Conservation (phyloP, 2,329 filamentous ascomycete species). For the Clonostachys sp. region DNA sequence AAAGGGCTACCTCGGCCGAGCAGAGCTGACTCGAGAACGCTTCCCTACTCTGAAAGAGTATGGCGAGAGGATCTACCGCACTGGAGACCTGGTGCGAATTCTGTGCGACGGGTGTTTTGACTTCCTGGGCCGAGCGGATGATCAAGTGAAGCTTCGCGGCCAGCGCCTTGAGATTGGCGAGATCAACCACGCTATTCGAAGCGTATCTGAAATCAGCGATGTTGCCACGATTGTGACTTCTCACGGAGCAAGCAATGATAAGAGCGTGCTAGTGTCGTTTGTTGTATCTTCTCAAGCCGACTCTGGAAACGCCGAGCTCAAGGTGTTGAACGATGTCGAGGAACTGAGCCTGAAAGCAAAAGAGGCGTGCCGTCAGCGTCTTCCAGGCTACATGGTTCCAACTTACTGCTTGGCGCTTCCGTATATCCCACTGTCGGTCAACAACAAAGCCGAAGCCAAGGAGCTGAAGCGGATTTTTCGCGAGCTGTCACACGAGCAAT, state of each 20-base stretch:
- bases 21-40: constrained; percentile 69
- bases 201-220: constrained; percentile 55
- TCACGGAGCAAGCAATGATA: constrained; percentile 61
- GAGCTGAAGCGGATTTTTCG: constrained; percentile 63
- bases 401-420: constrained; percentile 73
- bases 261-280: constrained; percentile 80
- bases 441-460: constrained; percentile 84
- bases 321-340: constrained; percentile 19
- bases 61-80: constrained; percentile 70
- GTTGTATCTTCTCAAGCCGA: constrained; percentile 26
- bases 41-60: constrained; percentile 63
- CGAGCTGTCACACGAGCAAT: constrained; percentile 49
- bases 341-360: constrained; percentile 41
- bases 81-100: constrained; percentile 81
- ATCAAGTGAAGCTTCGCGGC: constrained; percentile 87
- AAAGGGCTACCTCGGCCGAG: constrained; percentile 79
- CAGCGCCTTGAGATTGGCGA: constrained; percentile 87
- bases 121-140: constrained; percentile 83
- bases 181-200: constrained; percentile 79
- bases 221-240: constrained; percentile 72
- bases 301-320: constrained; percentile 5
- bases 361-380: constrained; percentile 59
- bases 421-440: constrained; percentile 73
- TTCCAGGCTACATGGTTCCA: constrained; percentile 88
- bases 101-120: constrained; percentile 78